These are phyloP conservation scores for Xylaria polymorpha DNA, from an alignment of 2,329 filamentous ascomycete species.

Conservation along the genomic window DNA sequence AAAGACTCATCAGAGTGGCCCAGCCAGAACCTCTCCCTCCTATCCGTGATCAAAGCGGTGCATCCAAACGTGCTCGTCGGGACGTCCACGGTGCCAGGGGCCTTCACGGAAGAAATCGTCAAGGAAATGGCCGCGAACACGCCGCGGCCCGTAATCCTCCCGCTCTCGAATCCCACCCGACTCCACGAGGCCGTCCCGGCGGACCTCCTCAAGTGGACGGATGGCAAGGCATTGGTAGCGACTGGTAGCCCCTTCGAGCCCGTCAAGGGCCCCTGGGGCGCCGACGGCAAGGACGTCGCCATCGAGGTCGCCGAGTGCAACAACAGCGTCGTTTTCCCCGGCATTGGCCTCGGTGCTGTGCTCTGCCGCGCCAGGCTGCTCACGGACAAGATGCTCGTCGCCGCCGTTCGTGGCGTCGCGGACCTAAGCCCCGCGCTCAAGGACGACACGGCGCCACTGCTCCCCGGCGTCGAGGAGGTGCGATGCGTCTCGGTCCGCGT, in stretches of 20 bases:
- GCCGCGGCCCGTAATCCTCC: conserved; percentile 80
- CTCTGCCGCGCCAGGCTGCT: conserved; percentile 74
- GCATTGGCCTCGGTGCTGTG: conserved; percentile 83
- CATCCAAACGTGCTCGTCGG: conserved; percentile 86
- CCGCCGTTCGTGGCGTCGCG: conserved; percentile 79
- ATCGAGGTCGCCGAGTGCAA: conserved; percentile 81
- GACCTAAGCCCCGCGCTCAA: conserved; percentile 75
- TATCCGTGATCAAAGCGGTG: conserved; percentile 74
- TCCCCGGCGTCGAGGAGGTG: conserved; percentile 81
- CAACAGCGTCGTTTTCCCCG: conserved; percentile 86
- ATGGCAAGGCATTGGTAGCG: conserved; percentile 80
- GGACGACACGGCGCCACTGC: conserved; percentile 71
- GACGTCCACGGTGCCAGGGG: conserved; percentile 80
- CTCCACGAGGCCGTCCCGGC: conserved; percentile 84
- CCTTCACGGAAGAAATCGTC: conserved; percentile 81
- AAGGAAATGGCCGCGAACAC: conserved; percentile 80
- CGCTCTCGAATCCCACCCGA: conserved; percentile 85
- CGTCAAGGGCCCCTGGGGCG: conserved; percentile 70
- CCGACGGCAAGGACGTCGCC: conserved; percentile 56
- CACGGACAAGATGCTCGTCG: conserved; percentile 83
- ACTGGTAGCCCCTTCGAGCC: conserved; percentile 86
- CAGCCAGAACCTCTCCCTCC: conserved; percentile 66
- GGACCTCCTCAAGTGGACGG: conserved; percentile 82
- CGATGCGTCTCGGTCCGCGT: conserved; percentile 81
- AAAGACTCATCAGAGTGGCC: conserved; percentile 73